Base-by-base conservation (phyloP, 2,329 filamentous ascomycete species). In the Knufia petricola region DNA sequence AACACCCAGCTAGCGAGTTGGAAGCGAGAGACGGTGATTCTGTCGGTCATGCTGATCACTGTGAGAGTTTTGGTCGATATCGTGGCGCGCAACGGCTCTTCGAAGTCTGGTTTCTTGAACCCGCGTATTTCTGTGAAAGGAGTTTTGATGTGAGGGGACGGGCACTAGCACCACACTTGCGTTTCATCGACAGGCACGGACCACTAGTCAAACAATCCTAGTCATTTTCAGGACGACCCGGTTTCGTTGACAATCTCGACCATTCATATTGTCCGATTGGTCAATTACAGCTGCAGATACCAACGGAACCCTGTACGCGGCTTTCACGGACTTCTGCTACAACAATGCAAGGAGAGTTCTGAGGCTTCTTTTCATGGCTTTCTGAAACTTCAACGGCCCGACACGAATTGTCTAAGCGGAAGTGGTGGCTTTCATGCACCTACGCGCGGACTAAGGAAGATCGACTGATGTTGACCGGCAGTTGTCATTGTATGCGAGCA, bases 131-230 rank as follows among this genome's bases (percentile, higher is more conserved):
- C n/a, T 3, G 3, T 15, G 15, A n/a, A 45, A 20, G 9, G 30
- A 39, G 28, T 15, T n/a, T 21, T 40, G 6, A 7, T n/a, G 6
- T n/a, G 34, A 15, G 15, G 15, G 34, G 20, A 28, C 17, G 24
- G 24, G 13, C n/a, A 15, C 44, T 47, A 47, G 12, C 8, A 30
- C 44, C 21, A 30, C 44, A 47, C 44, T 47, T 37, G 44, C 23
- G 44, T 47, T 47, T 47, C 44, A 47, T 47, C 44, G 44, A n/a
- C 44, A 39, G 44, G 44, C 44, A 47, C 32, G 21, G 13, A 28
- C 44, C 44, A 26, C 44, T 47, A 15, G 44, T 24, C 21, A 26
- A 30, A 30, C 23, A 17, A 47, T 28, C 34, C 23, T 44, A 26
- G 41, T 19, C 17, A 17, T 42, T 30, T 19, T 38, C 12, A 38